Percentiles rank a stretch among this genome's conserved stretches.
phyloP scores from a whole-genome alignment of 257 asterid genomes.

The Pogostemon cablin region DNA sequence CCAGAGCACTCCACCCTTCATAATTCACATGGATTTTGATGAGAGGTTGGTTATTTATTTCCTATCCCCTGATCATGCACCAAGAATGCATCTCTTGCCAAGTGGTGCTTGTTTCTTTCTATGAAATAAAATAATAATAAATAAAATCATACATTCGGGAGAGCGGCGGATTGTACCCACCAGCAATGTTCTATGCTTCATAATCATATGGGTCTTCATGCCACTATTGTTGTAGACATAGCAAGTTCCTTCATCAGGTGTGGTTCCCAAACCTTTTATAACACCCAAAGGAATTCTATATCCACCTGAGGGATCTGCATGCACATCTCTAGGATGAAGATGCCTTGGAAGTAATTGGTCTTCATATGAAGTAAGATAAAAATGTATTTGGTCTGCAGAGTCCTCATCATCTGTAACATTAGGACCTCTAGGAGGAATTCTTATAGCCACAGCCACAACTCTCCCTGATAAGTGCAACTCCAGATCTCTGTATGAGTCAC shows the following conservation, averaged over 20 bases:
- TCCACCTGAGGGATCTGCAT: constrained; percentile 41
- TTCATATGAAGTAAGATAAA: constrained; percentile 56
- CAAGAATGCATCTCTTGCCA: neutral
- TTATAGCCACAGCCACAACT: constrained; percentile 78
- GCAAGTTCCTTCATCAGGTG: constrained; percentile 88
- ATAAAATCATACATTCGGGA: neutral
- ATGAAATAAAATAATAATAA: neutral
- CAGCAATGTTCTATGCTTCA: constrained; percentile 93
- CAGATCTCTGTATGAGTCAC: constrained; percentile 73
- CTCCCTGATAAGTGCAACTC: constrained; percentile 77
- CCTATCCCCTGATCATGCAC: neutral
- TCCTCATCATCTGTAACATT: constrained; percentile 43
- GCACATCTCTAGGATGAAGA: constrained; percentile 29
- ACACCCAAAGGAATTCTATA: constrained; percentile 64
- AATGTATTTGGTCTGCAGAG: constrained; percentile 61
- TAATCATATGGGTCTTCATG: constrained; percentile 73
- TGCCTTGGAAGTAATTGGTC: constrained; percentile 34
- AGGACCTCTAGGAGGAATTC: constrained; percentile 58
- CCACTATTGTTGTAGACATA: constrained; percentile 61
- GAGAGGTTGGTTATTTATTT: constrained; percentile 13
- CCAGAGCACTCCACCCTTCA: constrained; percentile 10
- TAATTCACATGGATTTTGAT: constrained; percentile 19
- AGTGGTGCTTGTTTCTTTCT: neutral
- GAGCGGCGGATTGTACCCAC: constrained; percentile 38
- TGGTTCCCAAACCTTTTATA: constrained; percentile 80